Evolutionary conservation across 441 rosid genomes (phyloP).

Genomic region (Erodium texanum): DNA sequence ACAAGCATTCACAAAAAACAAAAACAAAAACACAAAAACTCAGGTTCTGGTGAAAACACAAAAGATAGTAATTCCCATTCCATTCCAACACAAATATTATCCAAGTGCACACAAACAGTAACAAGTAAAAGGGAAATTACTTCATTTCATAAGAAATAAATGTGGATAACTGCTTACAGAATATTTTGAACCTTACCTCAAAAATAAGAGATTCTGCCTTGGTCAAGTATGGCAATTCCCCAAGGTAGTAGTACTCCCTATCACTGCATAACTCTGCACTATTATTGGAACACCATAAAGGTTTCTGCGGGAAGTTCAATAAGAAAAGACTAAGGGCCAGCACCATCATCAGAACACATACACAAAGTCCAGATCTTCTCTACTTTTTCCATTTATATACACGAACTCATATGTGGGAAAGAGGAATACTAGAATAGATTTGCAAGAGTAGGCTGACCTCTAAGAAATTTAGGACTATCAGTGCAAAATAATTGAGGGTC

Average conservation of each 20-base stretch:
- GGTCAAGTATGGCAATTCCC: constrained; percentile 85
- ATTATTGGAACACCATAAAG: constrained; percentile 64
- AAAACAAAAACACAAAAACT: background rate
- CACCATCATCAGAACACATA: constrained; percentile 1
- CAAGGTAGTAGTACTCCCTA: constrained; percentile 71
- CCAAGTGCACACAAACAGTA: background rate
- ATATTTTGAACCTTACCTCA: constrained; percentile 39
- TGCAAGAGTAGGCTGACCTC: constrained; percentile 44
- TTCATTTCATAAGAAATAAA: background rate
- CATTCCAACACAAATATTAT: background rate
- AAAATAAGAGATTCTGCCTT: constrained; percentile 49
- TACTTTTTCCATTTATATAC: background rate
- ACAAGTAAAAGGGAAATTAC: background rate
- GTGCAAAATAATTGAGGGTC: constrained; percentile 82
- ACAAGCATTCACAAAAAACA: background rate
- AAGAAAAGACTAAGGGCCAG: constrained; percentile 10
- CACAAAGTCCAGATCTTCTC: background rate
- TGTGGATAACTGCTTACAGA: background rate
- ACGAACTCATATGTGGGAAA: background rate
- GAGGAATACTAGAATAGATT: background rate
- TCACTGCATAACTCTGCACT: constrained; percentile 52
- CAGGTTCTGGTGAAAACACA: background rate
- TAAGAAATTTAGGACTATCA: constrained; percentile 62
- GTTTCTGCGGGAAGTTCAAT: constrained; percentile 49
- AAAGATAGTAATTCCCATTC: background rate